Evolutionary conservation across 331 rosid genomes (phyloP).

Genomic region (Pyracantha coccinea): DNA sequence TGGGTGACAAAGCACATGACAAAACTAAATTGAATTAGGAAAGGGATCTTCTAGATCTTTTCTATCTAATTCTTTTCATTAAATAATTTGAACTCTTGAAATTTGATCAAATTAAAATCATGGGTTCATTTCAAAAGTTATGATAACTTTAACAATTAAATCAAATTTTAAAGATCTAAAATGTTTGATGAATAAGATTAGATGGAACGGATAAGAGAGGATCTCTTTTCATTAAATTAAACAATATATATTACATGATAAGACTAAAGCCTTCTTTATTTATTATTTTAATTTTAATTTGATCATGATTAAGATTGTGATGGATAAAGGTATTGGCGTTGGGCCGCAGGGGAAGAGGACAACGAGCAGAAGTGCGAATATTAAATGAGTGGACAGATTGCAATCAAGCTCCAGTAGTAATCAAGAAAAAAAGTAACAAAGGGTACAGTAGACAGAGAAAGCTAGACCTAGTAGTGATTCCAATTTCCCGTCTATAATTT

Average conservation of each 20-base stretch:
- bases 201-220: accelerated
- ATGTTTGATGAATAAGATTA: too few relatives aligned
- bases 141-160: accelerated
- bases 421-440: constrained; percentile 7
- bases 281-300: not conserved
- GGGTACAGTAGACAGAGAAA: not conserved
- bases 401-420: constrained; percentile 29
- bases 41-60: accelerated
- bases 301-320: not conserved
- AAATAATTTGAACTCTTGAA: too few relatives aligned
- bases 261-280: not conserved
- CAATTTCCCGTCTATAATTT: not conserved
- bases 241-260: not conserved
- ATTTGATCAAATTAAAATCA: too few relatives aligned
- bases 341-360: not conserved
- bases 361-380: constrained; percentile 38
- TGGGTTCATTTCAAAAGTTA: too few relatives aligned
- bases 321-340: not conserved
- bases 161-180: too few relatives aligned
- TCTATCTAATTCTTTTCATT: accelerated
- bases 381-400: constrained; percentile 53
- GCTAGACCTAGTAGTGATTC: constrained; percentile 25
- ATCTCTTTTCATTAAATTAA: too few relatives aligned
- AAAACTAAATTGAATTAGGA: not conserved
- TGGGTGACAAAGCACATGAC: not conserved